Conservation (phyloP, 23 red algal species). For the Gracilariopsis chorda region DNA sequence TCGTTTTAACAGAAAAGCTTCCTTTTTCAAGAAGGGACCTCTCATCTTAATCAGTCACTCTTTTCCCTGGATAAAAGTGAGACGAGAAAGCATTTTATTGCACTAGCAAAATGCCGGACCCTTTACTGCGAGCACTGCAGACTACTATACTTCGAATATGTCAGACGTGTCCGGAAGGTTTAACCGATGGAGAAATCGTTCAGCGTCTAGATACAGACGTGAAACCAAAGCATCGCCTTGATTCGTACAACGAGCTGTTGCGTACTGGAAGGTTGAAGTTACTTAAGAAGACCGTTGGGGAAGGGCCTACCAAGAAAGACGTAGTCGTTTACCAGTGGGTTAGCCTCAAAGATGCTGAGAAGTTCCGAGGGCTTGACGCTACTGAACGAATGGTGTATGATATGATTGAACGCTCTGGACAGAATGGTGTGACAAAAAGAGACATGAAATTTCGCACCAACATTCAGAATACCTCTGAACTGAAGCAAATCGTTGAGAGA, state of each 20-base stretch:
- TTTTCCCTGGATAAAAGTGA: no score
- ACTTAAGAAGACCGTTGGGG: background rate
- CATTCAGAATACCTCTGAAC: constrained; percentile 54
- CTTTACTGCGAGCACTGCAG: background rate
- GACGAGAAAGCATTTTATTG: no score
- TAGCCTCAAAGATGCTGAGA: constrained; percentile 54
- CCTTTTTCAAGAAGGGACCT: no score
- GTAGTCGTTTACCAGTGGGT: constrained; percentile 39
- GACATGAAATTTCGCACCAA: constrained; percentile 58
- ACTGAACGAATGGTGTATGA: constrained; percentile 55
- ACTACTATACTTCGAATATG: constrained; percentile 1
- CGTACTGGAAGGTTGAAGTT: constrained; percentile 11
- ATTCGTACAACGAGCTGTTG: constrained; percentile 49
- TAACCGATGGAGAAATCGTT: constrained; percentile 45
- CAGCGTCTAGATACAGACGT: constrained; percentile 9
- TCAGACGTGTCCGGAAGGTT: constrained; percentile 2
- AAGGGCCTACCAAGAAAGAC: constrained; percentile 1
- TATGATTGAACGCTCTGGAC: constrained; percentile 15
- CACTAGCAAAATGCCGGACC: constrained; percentile 26
- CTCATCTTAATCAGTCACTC: no score
- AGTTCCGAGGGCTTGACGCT: constrained; percentile 47
- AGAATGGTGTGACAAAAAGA: constrained; percentile 37
- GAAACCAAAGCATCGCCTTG: constrained; percentile 21
- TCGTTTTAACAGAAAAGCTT: no score
- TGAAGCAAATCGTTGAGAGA: constrained; percentile 65